phyloP scores from a whole-genome alignment of 2,329 filamentous ascomycete genomes.

The Cadophora sp. region DNA sequence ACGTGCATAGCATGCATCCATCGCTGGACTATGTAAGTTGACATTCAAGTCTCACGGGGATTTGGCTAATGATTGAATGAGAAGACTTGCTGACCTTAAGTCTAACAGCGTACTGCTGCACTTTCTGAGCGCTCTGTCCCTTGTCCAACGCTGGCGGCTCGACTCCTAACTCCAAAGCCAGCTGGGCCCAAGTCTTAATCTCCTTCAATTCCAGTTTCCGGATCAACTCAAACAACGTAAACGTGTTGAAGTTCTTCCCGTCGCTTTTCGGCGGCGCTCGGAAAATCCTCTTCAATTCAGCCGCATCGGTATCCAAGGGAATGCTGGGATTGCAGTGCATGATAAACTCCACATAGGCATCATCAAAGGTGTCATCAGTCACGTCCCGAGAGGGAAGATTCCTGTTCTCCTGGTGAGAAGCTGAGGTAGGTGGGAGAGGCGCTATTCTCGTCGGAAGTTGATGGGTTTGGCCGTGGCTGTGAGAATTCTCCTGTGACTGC shows the following conservation, averaged over 20 bases:
- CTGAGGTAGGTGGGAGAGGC: slow-evolving; percentile 15
- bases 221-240: slow-evolving; percentile 78
- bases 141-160: slow-evolving; percentile 82
- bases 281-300: slow-evolving; percentile 77
- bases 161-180: slow-evolving; percentile 87
- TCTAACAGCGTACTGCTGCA: slow-evolving; percentile 92
- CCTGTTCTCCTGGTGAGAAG: slow-evolving; percentile 23
- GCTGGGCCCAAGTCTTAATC: slow-evolving; percentile 90
- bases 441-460: slow-evolving; percentile 23
- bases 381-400: slow-evolving; percentile 71
- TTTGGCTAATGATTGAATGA: not conserved
- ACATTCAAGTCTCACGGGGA: not conserved
- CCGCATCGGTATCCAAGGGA: slow-evolving; percentile 70
- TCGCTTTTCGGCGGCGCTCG: slow-evolving; percentile 83
- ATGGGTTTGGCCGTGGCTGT: slow-evolving; percentile 21
- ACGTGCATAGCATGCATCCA: slow-evolving; percentile 98
- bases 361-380: slow-evolving; percentile 74
- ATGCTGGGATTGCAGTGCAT: slow-evolving; percentile 90
- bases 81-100: slow-evolving; percentile 75
- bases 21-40: slow-evolving; percentile 58
- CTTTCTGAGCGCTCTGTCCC: slow-evolving; percentile 89
- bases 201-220: slow-evolving; percentile 79
- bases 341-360: slow-evolving; percentile 85
- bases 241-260: slow-evolving; percentile 84
- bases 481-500: slow-evolving; percentile 22